phyloP scores from a whole-genome alignment of 1,284 basidiomycete species.

The Apiotrichum montevideense region DNA sequence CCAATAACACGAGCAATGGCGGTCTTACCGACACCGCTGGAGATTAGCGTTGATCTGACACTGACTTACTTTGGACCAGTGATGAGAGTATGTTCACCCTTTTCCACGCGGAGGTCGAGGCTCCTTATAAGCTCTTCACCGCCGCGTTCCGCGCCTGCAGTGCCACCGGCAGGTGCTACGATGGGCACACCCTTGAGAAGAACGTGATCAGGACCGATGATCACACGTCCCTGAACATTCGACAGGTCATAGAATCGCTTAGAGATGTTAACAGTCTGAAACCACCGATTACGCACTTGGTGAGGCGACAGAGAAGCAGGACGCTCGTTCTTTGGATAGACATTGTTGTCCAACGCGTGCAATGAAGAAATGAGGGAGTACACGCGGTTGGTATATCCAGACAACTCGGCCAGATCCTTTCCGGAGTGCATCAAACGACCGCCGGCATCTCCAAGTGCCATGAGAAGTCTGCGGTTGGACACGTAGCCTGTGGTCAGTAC shows the following conservation, averaged over 20 bases:
- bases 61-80: conserved; percentile 61
- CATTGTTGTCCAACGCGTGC: conserved; percentile 57
- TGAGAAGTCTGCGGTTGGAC: conserved; percentile 82
- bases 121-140: conserved; percentile 64
- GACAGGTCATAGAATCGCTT: conserved; percentile 49
- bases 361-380: conserved; percentile 82
- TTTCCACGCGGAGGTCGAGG: conserved; percentile 63
- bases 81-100: conserved; percentile 87
- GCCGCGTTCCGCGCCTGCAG: conserved; percentile 51
- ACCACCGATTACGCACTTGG: conserved; percentile 21
- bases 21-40: conserved; percentile 87
- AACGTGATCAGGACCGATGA: conserved; percentile 49
- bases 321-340: conserved; percentile 37
- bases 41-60: neutral
- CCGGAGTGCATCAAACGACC: conserved; percentile 62
- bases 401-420: conserved; percentile 79
- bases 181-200: conserved; percentile 67
- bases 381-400: conserved; percentile 82
- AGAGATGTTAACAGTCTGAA: neutral
- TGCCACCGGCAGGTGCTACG: conserved; percentile 57
- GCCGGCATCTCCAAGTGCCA: conserved; percentile 91
- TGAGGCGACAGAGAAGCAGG: conserved; percentile 24
- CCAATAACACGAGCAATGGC: conserved; percentile 84
- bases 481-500: conserved; percentile 66
- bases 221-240: conserved; percentile 47